Percentiles rank a stretch among this genome's conserved stretches.
phyloP scores from a whole-genome alignment of 371 early-diverging fungal genomes.

The Syncephalastrum contaminatum region DNA sequence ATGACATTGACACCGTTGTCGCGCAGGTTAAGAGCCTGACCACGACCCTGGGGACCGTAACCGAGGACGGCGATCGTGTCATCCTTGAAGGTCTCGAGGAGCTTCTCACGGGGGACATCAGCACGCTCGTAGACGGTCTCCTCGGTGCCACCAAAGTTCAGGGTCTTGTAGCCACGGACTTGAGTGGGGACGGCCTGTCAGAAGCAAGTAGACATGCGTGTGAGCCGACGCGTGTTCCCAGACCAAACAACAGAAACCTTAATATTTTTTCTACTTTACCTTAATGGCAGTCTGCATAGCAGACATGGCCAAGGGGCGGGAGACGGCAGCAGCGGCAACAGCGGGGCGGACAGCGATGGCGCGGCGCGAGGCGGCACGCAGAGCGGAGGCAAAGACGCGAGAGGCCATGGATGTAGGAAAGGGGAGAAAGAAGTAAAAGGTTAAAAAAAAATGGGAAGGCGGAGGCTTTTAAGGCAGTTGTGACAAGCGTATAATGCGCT shows the following conservation, averaged over 20 bases:
- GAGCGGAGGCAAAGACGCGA: slow-evolving; percentile 39
- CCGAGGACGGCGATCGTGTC: slow-evolving; percentile 96
- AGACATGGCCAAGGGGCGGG: slow-evolving; percentile 16
- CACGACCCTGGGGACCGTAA: slow-evolving; percentile 97
- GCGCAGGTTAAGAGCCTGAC: slow-evolving; percentile 94
- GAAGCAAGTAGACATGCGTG: background rate
- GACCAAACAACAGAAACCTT: background rate
- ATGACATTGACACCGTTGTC: slow-evolving; percentile 97
- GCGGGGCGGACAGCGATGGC: slow-evolving; percentile 25
- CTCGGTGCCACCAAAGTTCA: slow-evolving; percentile 92
- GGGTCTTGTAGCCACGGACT: slow-evolving; percentile 85
- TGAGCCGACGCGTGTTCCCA: background rate
- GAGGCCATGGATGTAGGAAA: slow-evolving; percentile 30
- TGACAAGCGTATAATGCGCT: slow-evolving; percentile 15
- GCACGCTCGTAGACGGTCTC: slow-evolving; percentile 95
- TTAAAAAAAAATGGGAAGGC: slow-evolving; percentile 13
- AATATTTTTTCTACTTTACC: slow-evolving; percentile 16
- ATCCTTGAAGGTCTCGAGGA: slow-evolving; percentile 87
- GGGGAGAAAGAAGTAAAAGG: slow-evolving; percentile 6
- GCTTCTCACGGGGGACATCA: slow-evolving; percentile 92
- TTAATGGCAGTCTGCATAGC: slow-evolving; percentile 35
- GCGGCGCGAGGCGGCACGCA: slow-evolving; percentile 44
- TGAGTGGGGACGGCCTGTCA: slow-evolving; percentile 37
- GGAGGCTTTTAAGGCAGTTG: slow-evolving; percentile 8
- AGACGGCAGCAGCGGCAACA: slow-evolving; percentile 15